Conservation (phyloP, 345 rosid genomes). For the Eutrema heterophyllum region DNA sequence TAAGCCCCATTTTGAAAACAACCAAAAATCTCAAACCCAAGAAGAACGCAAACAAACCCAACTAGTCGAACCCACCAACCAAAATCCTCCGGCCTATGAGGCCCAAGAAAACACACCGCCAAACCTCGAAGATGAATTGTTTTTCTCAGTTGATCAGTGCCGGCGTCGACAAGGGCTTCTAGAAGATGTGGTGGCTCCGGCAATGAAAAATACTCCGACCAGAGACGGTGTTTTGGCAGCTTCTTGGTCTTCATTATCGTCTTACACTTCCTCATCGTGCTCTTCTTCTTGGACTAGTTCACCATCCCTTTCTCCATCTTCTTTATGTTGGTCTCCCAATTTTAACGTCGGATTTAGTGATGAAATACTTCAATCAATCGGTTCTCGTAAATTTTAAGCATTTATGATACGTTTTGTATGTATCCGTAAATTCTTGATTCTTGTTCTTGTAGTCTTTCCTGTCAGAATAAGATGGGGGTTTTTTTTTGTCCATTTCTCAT, state of each 20-base stretch:
- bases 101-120: slow-evolving; percentile 13
- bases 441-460: neutral
- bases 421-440: neutral
- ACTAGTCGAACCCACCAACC: neutral
- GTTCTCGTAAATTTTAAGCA: neutral
- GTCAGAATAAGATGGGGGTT: neutral
- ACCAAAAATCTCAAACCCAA: neutral
- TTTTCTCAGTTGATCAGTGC: slow-evolving; percentile 11
- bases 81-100: slow-evolving; percentile 2
- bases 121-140: neutral
- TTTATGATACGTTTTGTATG: neutral
- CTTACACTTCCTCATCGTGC: slow-evolving; percentile 24
- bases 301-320: slow-evolving; percentile 43
- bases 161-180: slow-evolving; percentile 46
- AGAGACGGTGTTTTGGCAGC: neutral
- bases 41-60: neutral
- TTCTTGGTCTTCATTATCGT: slow-evolving; percentile 26
- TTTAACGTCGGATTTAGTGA: neutral
- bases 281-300: slow-evolving; percentile 41
- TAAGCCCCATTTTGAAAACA: neutral
- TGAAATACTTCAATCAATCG: neutral
- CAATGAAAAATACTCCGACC: slow-evolving; percentile 40
- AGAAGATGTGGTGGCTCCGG: slow-evolving; percentile 71
- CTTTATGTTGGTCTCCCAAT: slow-evolving; percentile 43
- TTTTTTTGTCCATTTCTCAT: neutral